Evolutionary conservation across 805 yeast species (phyloP).

Genomic region (Candida pseudoglaebosa): DNA sequence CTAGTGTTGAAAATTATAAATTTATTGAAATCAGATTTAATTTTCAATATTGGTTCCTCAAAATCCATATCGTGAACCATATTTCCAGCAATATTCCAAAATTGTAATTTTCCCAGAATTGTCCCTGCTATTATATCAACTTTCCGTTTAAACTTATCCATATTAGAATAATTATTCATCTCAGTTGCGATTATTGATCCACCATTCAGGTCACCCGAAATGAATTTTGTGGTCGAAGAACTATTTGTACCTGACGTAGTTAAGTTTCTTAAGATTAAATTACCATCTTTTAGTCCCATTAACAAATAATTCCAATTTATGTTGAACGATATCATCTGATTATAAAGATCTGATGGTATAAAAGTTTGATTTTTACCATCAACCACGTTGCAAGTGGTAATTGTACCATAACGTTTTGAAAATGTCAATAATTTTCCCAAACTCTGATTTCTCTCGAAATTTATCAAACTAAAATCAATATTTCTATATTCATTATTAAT

Average conservation of each 20-base stretch:
- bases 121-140: slow-evolving; percentile 26
- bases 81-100: slow-evolving; percentile 25
- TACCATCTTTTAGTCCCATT: slow-evolving; percentile 26
- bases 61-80: slow-evolving; percentile 9
- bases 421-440: slow-evolving; percentile 23
- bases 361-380: slow-evolving; percentile 37
- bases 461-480: slow-evolving; percentile 19
- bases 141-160: slow-evolving; percentile 21
- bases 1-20: slow-evolving; percentile 18
- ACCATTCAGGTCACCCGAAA: slow-evolving; percentile 7
- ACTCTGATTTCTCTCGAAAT: slow-evolving; percentile 20
- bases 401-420: slow-evolving; percentile 23
- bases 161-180: slow-evolving; percentile 12
- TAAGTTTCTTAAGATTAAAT: slow-evolving; percentile 29
- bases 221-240: slow-evolving; percentile 16
- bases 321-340: slow-evolving; percentile 5
- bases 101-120: slow-evolving; percentile 17
- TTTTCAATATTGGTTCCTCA: slow-evolving; percentile 12
- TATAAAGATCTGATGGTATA: slow-evolving; percentile 26
- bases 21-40: slow-evolving; percentile 26
- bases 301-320: slow-evolving; percentile 32
- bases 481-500: slow-evolving; percentile 24
- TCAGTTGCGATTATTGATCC: slow-evolving; percentile 17
- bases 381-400: slow-evolving; percentile 26
- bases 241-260: slow-evolving; percentile 25